phyloP scores from a whole-genome alignment of 1,284 basidiomycete species.

The Vanrija sp. region DNA sequence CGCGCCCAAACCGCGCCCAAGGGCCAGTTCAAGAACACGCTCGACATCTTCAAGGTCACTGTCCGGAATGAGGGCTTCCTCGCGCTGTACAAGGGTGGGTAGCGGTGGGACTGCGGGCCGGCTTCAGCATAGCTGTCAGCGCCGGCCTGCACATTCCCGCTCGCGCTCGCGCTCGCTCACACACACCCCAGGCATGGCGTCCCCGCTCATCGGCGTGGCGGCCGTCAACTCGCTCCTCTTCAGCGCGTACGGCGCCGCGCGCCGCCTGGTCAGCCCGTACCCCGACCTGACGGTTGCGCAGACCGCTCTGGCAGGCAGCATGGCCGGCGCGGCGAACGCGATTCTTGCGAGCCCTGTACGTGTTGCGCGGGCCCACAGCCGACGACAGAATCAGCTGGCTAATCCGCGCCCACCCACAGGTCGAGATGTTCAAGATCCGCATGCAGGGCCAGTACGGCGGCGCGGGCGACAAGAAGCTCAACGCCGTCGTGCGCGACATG shows the following conservation, averaged over 20 bases:
- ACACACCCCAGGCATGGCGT: slow-evolving; percentile 53
- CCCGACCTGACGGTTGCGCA: slow-evolving; percentile 73
- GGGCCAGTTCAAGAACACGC: slow-evolving; percentile 73
- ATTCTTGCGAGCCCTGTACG: slow-evolving; percentile 78
- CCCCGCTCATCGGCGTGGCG: slow-evolving; percentile 88
- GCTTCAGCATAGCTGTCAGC: no score
- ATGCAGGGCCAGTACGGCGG: slow-evolving; percentile 73
- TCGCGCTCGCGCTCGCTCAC: no score
- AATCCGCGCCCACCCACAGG: slow-evolving; percentile 26
- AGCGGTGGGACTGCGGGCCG: not conserved
- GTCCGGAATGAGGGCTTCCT: slow-evolving; percentile 81
- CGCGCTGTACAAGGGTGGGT: slow-evolving; percentile 81
- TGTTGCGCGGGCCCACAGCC: not conserved
- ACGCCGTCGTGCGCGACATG: slow-evolving; percentile 70
- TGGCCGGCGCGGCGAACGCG: slow-evolving; percentile 87
- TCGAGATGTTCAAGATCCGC: slow-evolving; percentile 66
- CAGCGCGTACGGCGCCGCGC: slow-evolving; percentile 77
- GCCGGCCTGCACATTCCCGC: no score
- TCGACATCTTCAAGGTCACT: slow-evolving; percentile 80
- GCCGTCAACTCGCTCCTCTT: slow-evolving; percentile 95
- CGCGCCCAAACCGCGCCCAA: slow-evolving; percentile 52
- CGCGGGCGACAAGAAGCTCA: slow-evolving; percentile 69
- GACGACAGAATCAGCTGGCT: not conserved
- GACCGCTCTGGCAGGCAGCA: slow-evolving; percentile 76
- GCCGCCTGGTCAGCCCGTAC: slow-evolving; percentile 80